A percentile compares a stretch with the other conserved stretches of the same genome.
phyloP scores from a whole-genome alignment of 2,329 filamentous ascomycete genomes.

The Aspergillus eucalypticola region DNA sequence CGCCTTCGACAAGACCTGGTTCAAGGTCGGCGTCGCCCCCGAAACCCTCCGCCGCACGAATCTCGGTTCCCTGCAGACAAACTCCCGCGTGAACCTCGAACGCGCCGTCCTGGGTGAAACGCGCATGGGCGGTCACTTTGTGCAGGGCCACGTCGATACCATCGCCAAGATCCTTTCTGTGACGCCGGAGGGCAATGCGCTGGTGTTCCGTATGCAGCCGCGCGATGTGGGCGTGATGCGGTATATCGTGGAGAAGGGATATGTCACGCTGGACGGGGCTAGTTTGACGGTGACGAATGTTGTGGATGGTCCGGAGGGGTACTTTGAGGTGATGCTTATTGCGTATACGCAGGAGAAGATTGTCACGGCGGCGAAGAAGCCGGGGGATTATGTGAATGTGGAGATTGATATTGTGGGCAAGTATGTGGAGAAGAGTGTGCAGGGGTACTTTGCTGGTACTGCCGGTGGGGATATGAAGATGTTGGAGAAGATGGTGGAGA shows the following conservation, averaged over 20 bases:
- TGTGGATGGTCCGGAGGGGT: constrained; percentile 75
- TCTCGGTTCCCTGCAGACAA: constrained; percentile 70
- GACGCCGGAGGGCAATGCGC: constrained; percentile 81
- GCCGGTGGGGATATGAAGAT: constrained; percentile 50
- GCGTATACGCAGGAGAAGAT: constrained; percentile 93
- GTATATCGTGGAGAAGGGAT: constrained; percentile 96
- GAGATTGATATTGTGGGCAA: constrained; percentile 84
- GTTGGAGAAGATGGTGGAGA: constrained; percentile 71
- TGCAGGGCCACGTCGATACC: constrained; percentile 96
- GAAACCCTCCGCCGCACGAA: constrained; percentile 96
- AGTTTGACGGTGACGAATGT: constrained; percentile 91
- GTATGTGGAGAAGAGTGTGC: constrained; percentile 73
- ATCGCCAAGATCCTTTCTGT: constrained; percentile 72
- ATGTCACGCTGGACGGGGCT: constrained; percentile 89
- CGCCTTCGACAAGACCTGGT: constrained; percentile 62
- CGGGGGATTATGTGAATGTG: constrained; percentile 82
- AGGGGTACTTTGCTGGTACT: constrained; percentile 66
- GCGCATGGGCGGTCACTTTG: constrained; percentile 97
- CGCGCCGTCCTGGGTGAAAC: constrained; percentile 87
- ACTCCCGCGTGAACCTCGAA: constrained; percentile 83
- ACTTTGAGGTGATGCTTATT: constrained; percentile 96
- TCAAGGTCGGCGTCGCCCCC: constrained; percentile 91
- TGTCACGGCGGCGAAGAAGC: constrained; percentile 74
- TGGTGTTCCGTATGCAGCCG: constrained; percentile 82
- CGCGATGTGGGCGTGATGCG: constrained; percentile 67